phyloP scores from a whole-genome alignment of 108 stramenopile species.

The Aureococcus anophagefferens region DNA sequence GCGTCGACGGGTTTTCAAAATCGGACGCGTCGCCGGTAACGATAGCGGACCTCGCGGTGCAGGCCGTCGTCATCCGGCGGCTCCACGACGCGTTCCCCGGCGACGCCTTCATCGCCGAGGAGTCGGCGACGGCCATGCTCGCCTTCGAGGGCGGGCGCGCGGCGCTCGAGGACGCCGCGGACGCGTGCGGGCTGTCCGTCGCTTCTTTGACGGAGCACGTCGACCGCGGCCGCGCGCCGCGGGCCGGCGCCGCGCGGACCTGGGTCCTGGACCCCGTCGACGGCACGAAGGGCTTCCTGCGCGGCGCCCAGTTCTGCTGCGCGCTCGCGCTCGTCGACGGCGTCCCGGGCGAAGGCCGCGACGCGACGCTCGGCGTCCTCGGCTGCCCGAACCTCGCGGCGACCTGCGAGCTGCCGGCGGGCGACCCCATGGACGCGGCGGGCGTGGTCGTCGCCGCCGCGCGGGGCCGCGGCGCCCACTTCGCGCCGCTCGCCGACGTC shows the following conservation, averaged over 20 bases:
- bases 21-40: slow-evolving; percentile 54
- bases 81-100: slow-evolving; percentile 31
- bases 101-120: slow-evolving; percentile 6
- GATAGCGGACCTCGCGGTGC: slow-evolving; percentile 50
- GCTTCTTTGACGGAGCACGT: no score
- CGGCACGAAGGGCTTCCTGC: slow-evolving; percentile 78
- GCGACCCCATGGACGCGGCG: not conserved
- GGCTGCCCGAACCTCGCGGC: slow-evolving; percentile 68
- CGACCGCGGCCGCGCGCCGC: no score
- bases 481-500: no score
- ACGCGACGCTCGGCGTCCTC: slow-evolving; percentile 57
- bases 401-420: not conserved
- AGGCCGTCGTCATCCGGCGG: slow-evolving; percentile 42
- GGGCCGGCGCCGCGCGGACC: no score
- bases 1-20: slow-evolving; percentile 30
- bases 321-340: slow-evolving; percentile 55
- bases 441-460: not conserved
- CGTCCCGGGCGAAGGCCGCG: slow-evolving; percentile 25
- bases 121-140: not conserved
- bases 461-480: not conserved
- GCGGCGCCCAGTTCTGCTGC: slow-evolving; percentile 64
- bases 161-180: not conserved
- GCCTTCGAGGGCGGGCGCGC: not conserved
- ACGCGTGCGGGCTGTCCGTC: slow-evolving; percentile 23
- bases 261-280: slow-evolving; percentile 81